Conservation (phyloP, 331 rosid genomes). For the Quercus lobata region DNA sequence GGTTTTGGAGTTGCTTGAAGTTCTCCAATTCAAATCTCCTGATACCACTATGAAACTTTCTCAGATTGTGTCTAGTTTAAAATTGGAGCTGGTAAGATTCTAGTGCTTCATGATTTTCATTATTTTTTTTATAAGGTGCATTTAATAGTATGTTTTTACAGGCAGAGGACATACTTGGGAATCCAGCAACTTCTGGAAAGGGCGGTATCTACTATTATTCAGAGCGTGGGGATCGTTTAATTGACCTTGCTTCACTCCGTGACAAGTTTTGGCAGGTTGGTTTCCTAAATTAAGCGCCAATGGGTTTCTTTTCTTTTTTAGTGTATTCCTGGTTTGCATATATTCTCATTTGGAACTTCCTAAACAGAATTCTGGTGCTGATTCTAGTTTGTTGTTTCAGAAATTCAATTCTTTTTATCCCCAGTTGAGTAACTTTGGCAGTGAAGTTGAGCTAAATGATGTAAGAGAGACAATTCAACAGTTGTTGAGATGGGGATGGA, state of each 20-base stretch:
- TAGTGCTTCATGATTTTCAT: conserved; percentile 9
- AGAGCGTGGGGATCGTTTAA: conserved; percentile 92
- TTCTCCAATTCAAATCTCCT: conserved; percentile 86
- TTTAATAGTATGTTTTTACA: conserved; percentile 21
- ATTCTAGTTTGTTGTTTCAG: conserved; percentile 34
- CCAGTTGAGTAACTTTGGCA: conserved; percentile 57
- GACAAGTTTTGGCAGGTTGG: conserved; percentile 95
- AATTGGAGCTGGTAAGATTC: conserved; percentile 67
- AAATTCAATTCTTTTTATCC: conserved; percentile 66
- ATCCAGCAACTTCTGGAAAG: conserved; percentile 75
- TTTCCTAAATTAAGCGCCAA: conserved; percentile 19
- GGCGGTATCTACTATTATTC: conserved; percentile 90
- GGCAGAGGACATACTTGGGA: conserved; percentile 74
- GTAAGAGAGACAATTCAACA: conserved; percentile 77
- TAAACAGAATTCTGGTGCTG: conserved; percentile 18
- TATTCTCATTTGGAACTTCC: conserved; percentile 3
- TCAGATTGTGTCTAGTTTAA: conserved; percentile 54
- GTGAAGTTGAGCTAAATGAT: conserved; percentile 71
- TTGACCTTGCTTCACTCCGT: conserved; percentile 81
- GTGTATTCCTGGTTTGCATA: background rate
- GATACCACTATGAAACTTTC: conserved; percentile 61
- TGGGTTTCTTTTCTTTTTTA: background rate
- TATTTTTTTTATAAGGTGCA: conserved; percentile 1
- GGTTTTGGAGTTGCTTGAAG: conserved; percentile 94
- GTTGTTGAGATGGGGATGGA: conserved; percentile 98